phyloP scores from a whole-genome alignment of 371 early-diverging fungal species.

The Mortierella sp. region DNA sequence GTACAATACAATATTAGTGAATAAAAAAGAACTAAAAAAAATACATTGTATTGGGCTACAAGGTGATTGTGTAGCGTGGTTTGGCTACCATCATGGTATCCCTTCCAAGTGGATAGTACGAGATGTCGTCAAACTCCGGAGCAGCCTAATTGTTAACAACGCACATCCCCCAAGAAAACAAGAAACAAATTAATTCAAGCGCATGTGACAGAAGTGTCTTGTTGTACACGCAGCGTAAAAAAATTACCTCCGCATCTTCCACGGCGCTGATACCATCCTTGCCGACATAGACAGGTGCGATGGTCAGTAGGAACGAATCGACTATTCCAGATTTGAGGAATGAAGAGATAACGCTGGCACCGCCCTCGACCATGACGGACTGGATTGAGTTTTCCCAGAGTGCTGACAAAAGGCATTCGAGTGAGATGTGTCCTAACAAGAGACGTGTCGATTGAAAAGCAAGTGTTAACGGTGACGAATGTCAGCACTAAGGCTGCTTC shows the following conservation, averaged over 20 bases:
- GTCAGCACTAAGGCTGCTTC: too few relatives aligned
- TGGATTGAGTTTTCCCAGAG: constrained; percentile 59
- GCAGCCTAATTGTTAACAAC: constrained; percentile 24
- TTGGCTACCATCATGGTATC: constrained; percentile 53
- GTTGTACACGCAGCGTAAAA: background rate
- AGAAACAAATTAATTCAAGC: constrained; percentile 1
- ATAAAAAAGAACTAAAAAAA: background rate
- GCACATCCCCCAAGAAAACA: background rate
- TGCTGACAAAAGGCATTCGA: constrained; percentile 36
- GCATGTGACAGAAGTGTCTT: too few relatives aligned
- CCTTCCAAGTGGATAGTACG: constrained; percentile 46
- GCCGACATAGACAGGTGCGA: constrained; percentile 83
- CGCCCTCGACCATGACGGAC: constrained; percentile 95
- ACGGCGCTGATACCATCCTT: constrained; percentile 69
- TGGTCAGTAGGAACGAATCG: constrained; percentile 81
- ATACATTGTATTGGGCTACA: background rate
- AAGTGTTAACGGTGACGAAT: background rate
- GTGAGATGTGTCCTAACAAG: constrained; percentile 18
- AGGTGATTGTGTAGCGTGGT: constrained; percentile 2
- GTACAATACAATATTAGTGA: constrained; percentile 24
- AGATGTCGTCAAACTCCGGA: constrained; percentile 33
- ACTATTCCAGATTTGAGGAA: constrained; percentile 67
- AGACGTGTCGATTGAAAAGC: background rate
- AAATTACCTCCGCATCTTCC: constrained; percentile 44
- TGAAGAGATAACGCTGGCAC: constrained; percentile 81